Conservation (phyloP, 192 early-diverging fungal species). For the Dimargaris cristalligena region DNA sequence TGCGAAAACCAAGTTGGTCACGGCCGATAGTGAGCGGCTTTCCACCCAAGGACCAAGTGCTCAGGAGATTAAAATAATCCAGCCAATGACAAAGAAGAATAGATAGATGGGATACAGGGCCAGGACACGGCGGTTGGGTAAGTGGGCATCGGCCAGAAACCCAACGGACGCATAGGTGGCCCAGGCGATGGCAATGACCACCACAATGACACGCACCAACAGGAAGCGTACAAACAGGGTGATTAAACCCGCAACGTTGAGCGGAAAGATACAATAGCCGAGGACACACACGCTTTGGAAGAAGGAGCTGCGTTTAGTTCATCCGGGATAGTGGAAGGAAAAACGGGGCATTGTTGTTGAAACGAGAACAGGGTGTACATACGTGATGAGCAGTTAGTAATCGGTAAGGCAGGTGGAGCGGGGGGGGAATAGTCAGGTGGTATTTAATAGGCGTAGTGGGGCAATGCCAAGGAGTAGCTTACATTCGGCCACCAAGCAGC, state of each 20-base stretch:
- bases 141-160: constrained; percentile 76
- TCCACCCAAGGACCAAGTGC: no score
- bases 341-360: no score
- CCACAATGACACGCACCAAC: constrained; percentile 55
- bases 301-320: constrained; percentile 89
- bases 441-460: neutral
- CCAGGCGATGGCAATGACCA: constrained; percentile 69
- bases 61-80: constrained; percentile 77
- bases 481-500: constrained; percentile 84
- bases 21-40: no score
- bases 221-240: constrained; percentile 45
- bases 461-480: no score
- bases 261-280: constrained; percentile 92
- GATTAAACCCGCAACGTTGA: constrained; percentile 64
- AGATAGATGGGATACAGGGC: constrained; percentile 89
- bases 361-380: no score
- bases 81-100: constrained; percentile 89
- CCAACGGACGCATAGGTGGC: constrained; percentile 76
- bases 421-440: constrained; percentile 7
- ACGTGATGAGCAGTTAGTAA: no score
- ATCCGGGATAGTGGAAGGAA: no score
- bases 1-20: no score
- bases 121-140: constrained; percentile 67
- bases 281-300: constrained; percentile 93
- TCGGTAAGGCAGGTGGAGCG: neutral